Evolutionary conservation across 805 yeast genomes (phyloP).

Genomic region (Jamesozyma jinghongensis): DNA sequence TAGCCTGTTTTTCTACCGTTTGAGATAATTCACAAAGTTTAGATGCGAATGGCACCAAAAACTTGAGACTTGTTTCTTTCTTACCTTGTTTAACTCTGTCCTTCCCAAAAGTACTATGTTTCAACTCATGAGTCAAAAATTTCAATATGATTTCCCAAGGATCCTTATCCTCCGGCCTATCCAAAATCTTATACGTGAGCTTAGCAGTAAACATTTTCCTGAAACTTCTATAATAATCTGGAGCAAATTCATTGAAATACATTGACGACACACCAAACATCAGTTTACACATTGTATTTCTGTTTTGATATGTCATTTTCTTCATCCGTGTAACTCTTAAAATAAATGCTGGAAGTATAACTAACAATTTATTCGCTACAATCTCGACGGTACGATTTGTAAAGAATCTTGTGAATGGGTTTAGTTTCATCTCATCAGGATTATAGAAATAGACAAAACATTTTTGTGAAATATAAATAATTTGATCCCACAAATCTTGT

Average conservation of each 20-base stretch:
- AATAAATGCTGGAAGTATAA: conserved; percentile 22
- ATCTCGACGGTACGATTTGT: conserved; percentile 24
- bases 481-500: conserved; percentile 18
- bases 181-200: conserved; percentile 20
- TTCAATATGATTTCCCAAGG: conserved; percentile 23
- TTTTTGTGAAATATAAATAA: conserved; percentile 12
- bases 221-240: conserved; percentile 25
- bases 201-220: conserved; percentile 26
- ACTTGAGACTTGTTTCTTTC: conserved; percentile 4
- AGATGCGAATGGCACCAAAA: conserved; percentile 3
- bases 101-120: background rate
- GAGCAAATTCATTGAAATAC: conserved; percentile 26
- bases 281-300: conserved; percentile 14
- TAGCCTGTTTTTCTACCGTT: background rate
- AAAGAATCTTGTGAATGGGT: conserved; percentile 18
- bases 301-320: conserved; percentile 5
- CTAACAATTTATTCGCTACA: conserved; percentile 19
- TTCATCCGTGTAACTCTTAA: conserved; percentile 16
- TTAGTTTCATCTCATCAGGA: conserved; percentile 5
- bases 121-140: conserved; percentile 16
- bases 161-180: conserved; percentile 15
- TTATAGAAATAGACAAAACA: conserved; percentile 17
- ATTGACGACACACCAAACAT: conserved; percentile 18
- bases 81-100: conserved; percentile 3
- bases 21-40: conserved; percentile 1